Percentiles rank a stretch among this genome's conserved stretches.
Conservation (phyloP, 768 basidiomycete genomes). For the Infundibulicybe gibba region DNA sequence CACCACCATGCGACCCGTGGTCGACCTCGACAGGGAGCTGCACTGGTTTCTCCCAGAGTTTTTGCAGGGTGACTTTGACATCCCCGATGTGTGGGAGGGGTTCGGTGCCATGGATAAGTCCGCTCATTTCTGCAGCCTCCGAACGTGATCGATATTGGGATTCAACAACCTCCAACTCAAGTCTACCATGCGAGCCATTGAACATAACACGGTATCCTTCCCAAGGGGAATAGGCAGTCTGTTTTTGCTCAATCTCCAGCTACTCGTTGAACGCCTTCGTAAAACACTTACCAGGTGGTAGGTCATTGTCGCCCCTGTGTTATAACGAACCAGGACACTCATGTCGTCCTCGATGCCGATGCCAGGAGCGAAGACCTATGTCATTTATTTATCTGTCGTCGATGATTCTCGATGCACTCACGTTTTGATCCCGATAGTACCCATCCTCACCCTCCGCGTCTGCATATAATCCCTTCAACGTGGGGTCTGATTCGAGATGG, state of each 20-base stretch:
- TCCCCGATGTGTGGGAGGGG: slow-evolving; percentile 39
- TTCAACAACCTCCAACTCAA: slow-evolving; percentile 50
- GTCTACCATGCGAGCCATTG: slow-evolving; percentile 47
- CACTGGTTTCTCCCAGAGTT: slow-evolving; percentile 38
- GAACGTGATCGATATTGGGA: slow-evolving; percentile 28
- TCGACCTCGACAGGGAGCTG: slow-evolving; percentile 36
- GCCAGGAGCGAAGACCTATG: slow-evolving; percentile 33
- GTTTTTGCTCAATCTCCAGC: no score
- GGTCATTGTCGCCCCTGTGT: slow-evolving; percentile 44
- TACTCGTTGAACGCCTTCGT: background rate
- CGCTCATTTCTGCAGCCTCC: slow-evolving; percentile 23
- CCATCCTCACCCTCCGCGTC: slow-evolving; percentile 45
- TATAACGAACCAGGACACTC: slow-evolving; percentile 43
- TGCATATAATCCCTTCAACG: slow-evolving; percentile 39
- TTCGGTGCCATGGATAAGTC: slow-evolving; percentile 30
- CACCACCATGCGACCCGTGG: slow-evolving; percentile 44
- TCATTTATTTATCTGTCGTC: background rate
- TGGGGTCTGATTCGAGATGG: slow-evolving; percentile 37
- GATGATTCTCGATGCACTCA: slow-evolving; percentile 9
- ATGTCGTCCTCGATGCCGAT: slow-evolving; percentile 53
- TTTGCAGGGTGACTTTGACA: slow-evolving; percentile 38
- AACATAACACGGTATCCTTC: slow-evolving; percentile 51
- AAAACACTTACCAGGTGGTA: slow-evolving; percentile 39
- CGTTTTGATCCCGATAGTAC: slow-evolving; percentile 49
- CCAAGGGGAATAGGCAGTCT: slow-evolving; percentile 42